phyloP scores from a whole-genome alignment of 2,329 filamentous ascomycete species.

The Exophiala dermatitidis region DNA sequence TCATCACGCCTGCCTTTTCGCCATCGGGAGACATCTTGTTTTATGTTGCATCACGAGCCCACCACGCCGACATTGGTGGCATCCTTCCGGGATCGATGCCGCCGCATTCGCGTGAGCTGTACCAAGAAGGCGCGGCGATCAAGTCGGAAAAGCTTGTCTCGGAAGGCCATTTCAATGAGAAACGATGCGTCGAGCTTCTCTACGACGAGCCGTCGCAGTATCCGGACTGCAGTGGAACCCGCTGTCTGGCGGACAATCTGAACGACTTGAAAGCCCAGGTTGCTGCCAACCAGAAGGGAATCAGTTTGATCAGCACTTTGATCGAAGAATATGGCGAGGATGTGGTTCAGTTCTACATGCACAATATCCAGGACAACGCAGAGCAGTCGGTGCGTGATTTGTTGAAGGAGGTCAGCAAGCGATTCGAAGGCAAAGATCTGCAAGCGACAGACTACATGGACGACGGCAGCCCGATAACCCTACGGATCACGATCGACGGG shows the following conservation, averaged over 20 bases:
- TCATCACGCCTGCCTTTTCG: slow-evolving; percentile 71
- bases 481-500: slow-evolving; percentile 68
- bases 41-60: slow-evolving; percentile 71
- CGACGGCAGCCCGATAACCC: slow-evolving; percentile 68
- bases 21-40: slow-evolving; percentile 60
- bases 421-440: slow-evolving; percentile 64
- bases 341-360: slow-evolving; percentile 78
- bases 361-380: slow-evolving; percentile 71
- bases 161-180: slow-evolving; percentile 61
- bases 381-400: slow-evolving; percentile 67
- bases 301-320: slow-evolving; percentile 64
- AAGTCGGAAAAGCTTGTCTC: slow-evolving; percentile 51
- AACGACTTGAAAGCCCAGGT: slow-evolving; percentile 83
- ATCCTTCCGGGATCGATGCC: slow-evolving; percentile 80
- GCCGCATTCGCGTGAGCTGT: slow-evolving; percentile 61
- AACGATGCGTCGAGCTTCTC: slow-evolving; percentile 63
- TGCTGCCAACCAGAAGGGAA: slow-evolving; percentile 79
- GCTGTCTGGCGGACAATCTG: slow-evolving; percentile 74
- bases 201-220: slow-evolving; percentile 66
- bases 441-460: slow-evolving; percentile 78
- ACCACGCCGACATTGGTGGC: slow-evolving; percentile 79
- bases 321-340: slow-evolving; percentile 72
- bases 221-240: slow-evolving; percentile 68
- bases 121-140: slow-evolving; percentile 59
- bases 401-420: slow-evolving; percentile 62